Evolutionary conservation across 805 yeast genomes (phyloP).

Genomic region (Wickerhamiella kazuoi): DNA sequence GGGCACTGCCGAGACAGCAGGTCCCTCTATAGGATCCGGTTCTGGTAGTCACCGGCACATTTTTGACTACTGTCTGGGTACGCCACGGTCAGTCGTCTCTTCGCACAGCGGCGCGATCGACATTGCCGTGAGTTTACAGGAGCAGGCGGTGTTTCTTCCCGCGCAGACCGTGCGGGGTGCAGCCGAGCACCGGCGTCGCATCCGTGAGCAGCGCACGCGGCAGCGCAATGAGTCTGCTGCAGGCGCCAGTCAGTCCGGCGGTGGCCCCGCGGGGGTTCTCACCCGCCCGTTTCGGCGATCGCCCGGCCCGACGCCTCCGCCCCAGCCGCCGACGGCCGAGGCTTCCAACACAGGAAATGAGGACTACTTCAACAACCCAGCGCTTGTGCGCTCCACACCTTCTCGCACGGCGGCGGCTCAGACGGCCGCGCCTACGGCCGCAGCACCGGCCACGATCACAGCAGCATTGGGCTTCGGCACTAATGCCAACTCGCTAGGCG

Average conservation of each 20-base stretch:
- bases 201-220: not conserved
- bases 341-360: not conserved
- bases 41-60: slow-evolving; percentile 4
- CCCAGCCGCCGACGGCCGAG: not conserved
- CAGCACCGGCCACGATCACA: not conserved
- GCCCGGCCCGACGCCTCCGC: not conserved
- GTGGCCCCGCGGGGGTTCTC: not conserved
- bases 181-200: not conserved
- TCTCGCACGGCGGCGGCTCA: not conserved
- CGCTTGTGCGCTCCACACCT: too few species aligned
- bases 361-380: not conserved
- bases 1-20: too few species aligned
- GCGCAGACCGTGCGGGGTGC: slow-evolving; percentile 2
- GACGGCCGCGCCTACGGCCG: not conserved
- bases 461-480: not conserved
- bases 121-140: slow-evolving; percentile 19
- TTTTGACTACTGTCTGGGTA: slow-evolving; percentile 17
- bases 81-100: slow-evolving; percentile 16
- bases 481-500: not conserved
- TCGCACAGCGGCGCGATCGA: slow-evolving; percentile 21
- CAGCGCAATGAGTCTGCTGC: not conserved
- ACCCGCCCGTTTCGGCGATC: not conserved
- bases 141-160: slow-evolving; percentile 18
- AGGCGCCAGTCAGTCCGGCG: not conserved
- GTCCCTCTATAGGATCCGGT: not conserved